Evolutionary conservation across 352 stramenopile genomes (phyloP).

Genomic region (Pythium scleroteichum): DNA sequence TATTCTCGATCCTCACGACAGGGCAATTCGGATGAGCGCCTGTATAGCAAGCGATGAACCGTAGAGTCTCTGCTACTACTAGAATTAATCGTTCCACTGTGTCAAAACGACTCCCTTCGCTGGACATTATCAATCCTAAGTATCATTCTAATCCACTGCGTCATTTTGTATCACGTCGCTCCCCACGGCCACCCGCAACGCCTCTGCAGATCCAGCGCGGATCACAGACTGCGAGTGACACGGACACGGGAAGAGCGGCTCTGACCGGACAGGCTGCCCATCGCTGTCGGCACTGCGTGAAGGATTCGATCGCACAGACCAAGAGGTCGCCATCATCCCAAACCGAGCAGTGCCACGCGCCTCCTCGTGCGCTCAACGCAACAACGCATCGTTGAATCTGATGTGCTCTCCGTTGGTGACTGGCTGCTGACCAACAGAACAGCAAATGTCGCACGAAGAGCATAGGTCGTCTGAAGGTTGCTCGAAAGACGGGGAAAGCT

Average conservation of each 20-base stretch:
- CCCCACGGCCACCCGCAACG: constrained; percentile 11
- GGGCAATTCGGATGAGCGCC: constrained; percentile 58
- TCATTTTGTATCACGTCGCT: constrained; percentile 18
- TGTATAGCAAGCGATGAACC: constrained; percentile 71
- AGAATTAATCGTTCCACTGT: no score
- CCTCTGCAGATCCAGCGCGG: neutral
- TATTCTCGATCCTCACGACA: constrained; percentile 81
- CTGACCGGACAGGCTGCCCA: constrained; percentile 3
- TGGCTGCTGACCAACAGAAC: neutral
- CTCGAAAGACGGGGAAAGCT: constrained; percentile 3
- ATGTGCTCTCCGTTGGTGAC: no score
- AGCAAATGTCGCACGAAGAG: constrained; percentile 12
- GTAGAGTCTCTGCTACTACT: no score
- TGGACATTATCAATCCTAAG: no score
- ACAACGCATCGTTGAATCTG: no score
- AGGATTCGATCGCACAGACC: constrained; percentile 37
- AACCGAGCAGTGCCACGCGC: constrained; percentile 40
- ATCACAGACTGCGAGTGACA: constrained; percentile 1
- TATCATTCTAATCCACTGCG: no score
- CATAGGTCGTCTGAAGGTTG: constrained; percentile 13
- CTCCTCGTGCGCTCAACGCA: no score
- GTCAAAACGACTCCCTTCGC: no score
- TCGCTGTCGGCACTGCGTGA: constrained; percentile 41
- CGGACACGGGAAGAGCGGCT: neutral
- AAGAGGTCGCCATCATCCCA: constrained; percentile 35